Conservation (phyloP, 306 rosid genomes). For the Acacia melanoxylon region DNA sequence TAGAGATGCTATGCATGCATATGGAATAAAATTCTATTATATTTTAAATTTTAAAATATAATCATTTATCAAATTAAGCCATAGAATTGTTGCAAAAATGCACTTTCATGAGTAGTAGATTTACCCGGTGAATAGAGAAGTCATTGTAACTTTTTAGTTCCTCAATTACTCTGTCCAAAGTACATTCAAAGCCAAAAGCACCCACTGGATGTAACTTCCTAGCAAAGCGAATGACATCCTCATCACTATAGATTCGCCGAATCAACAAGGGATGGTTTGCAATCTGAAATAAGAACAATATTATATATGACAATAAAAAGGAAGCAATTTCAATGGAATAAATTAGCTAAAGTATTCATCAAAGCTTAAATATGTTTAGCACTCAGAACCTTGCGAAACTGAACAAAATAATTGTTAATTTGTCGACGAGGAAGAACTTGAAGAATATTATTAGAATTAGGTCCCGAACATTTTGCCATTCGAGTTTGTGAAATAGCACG, state of each 20-base stretch:
- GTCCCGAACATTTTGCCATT: conserved; percentile 50
- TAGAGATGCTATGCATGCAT: conserved; percentile 1
- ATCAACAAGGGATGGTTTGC: conserved; percentile 96
- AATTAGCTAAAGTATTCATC: not conserved
- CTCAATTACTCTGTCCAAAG: conserved; percentile 77
- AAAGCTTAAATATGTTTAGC: conserved; percentile 23
- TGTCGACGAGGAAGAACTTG: conserved; percentile 75
- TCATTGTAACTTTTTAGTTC: conserved; percentile 85
- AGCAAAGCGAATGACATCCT: conserved; percentile 87
- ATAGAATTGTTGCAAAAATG: not conserved
- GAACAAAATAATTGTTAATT: conserved; percentile 92
- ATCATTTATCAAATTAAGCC: not conserved
- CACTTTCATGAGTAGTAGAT: conserved; percentile 1
- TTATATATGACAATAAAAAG: not conserved
- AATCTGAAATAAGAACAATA: conserved; percentile 55
- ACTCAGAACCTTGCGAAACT: conserved; percentile 83
- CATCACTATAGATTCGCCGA: conserved; percentile 82
- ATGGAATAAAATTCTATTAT: not conserved
- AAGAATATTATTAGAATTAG: conserved; percentile 40
- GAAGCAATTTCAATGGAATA: not conserved
- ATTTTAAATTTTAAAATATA: not conserved
- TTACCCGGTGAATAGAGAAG: conserved; percentile 92
- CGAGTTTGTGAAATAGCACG: conserved; percentile 86
- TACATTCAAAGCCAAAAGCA: conserved; percentile 95
- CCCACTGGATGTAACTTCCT: conserved; percentile 77